A percentile compares a stretch with the other conserved stretches of the same genome.
Conservation (phyloP, 495 filamentous ascomycete genomes). For the Neurospora sp. region DNA sequence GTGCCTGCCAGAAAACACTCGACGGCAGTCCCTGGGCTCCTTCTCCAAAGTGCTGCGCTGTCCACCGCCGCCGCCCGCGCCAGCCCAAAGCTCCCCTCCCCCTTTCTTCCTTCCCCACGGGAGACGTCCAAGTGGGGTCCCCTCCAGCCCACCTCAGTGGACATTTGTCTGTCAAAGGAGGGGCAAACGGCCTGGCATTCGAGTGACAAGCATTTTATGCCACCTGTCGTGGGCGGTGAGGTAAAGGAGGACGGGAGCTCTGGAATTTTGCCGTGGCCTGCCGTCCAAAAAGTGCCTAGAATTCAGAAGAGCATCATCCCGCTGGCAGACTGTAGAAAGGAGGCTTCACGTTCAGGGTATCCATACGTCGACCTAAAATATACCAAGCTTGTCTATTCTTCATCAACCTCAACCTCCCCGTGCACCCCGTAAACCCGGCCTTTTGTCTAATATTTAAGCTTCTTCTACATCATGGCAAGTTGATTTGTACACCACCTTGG, state of each 20-base stretch:
- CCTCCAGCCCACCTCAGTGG: neutral
- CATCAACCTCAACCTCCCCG: neutral
- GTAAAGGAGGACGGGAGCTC: conserved; percentile 3
- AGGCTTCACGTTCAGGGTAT: neutral
- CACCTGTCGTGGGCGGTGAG: conserved; percentile 16
- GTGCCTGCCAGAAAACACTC: neutral
- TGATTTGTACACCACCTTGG: neutral
- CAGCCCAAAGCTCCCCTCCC: neutral
- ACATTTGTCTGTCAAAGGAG: neutral
- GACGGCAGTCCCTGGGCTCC: neutral
- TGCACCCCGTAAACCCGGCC: neutral
- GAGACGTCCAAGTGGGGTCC: neutral
- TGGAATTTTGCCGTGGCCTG: conserved; percentile 15
- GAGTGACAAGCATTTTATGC: conserved; percentile 3
- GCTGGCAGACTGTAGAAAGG: neutral
- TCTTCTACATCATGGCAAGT: neutral
- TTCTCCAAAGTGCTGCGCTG: neutral
- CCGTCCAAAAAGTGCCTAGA: conserved; percentile 18
- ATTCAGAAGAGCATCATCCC: neutral
- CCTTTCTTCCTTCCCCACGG: neutral
- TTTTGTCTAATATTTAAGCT: neutral
- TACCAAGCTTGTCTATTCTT: neutral
- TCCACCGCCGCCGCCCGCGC: neutral
- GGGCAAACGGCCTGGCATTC: neutral
- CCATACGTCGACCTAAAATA: neutral